Conservation (phyloP, 768 basidiomycete species). For the Serendipita sp. region DNA sequence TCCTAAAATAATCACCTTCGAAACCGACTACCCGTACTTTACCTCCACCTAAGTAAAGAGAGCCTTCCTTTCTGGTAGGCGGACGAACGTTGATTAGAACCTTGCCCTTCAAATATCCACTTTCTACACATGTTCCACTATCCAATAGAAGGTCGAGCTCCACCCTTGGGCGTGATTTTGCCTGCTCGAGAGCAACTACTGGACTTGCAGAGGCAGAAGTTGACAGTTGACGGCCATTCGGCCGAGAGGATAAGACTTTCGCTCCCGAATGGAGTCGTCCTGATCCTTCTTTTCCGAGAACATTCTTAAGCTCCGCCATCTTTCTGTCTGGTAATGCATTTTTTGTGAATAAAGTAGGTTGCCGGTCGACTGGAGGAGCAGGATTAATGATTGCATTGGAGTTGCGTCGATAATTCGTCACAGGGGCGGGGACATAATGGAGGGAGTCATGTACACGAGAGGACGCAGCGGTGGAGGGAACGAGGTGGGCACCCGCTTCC, state of each 20-base stretch:
- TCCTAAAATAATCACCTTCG: conserved; percentile 31
- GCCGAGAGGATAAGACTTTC: conserved; percentile 24
- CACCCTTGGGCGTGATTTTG: conserved; percentile 56
- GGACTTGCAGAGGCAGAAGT: conserved; percentile 13
- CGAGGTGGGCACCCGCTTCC: neutral
- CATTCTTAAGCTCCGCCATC: conserved; percentile 39
- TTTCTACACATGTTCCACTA: conserved; percentile 63
- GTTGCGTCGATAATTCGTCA: neutral
- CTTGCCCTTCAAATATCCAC: conserved; percentile 51
- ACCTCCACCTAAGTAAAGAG: conserved; percentile 51
- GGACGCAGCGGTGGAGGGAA: neutral
- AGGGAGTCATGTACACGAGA: neutral
- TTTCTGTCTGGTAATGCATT: conserved; percentile 34
- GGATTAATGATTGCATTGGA: neutral
- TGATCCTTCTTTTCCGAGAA: conserved; percentile 42
- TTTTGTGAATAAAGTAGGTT: conserved; percentile 38
- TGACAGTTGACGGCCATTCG: conserved; percentile 8
- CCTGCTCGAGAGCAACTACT: conserved; percentile 46
- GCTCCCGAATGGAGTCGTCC: conserved; percentile 41
- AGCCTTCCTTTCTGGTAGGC: conserved; percentile 33
- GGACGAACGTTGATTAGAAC: conserved; percentile 50
- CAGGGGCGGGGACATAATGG: neutral
- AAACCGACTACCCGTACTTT: conserved; percentile 77
- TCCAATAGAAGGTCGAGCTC: conserved; percentile 70
- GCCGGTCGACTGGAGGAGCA: conserved; percentile 22